Evolutionary conservation across 1,284 basidiomycete genomes (phyloP).

Genomic region (Naganishia albida): DNA sequence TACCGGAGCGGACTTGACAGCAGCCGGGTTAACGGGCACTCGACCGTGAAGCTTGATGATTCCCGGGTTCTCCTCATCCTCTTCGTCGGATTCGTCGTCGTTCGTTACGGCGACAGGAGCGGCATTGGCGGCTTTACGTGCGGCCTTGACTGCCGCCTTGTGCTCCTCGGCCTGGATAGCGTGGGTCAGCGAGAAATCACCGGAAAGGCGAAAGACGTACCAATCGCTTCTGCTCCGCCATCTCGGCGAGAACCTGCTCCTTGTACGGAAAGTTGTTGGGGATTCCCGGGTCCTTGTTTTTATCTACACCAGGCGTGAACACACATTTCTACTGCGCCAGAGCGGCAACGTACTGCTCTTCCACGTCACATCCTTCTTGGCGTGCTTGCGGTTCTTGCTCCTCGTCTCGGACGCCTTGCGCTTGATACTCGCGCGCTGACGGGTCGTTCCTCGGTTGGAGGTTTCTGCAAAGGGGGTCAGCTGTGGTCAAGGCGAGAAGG

Average conservation of each 20-base stretch:
- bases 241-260: slow-evolving; percentile 90
- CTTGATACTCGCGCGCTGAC: slow-evolving; percentile 73
- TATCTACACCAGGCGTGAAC: slow-evolving; percentile 58
- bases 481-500: background rate
- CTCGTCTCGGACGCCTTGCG: slow-evolving; percentile 76
- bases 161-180: slow-evolving; percentile 31
- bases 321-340: background rate
- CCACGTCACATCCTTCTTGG: slow-evolving; percentile 84
- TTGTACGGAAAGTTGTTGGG: slow-evolving; percentile 98
- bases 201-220: slow-evolving; percentile 14
- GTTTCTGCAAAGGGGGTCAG: slow-evolving; percentile 65
- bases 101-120: slow-evolving; percentile 46
- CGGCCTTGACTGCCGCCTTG: slow-evolving; percentile 30
- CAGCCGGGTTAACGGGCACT: slow-evolving; percentile 49
- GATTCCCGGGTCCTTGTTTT: slow-evolving; percentile 88
- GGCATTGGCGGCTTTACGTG: slow-evolving; percentile 56
- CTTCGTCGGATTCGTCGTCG: slow-evolving; percentile 38
- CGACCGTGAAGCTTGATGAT: slow-evolving; percentile 47
- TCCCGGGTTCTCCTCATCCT: slow-evolving; percentile 38
- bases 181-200: slow-evolving; percentile 20
- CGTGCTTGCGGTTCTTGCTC: slow-evolving; percentile 74
- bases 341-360: slow-evolving; percentile 75
- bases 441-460: slow-evolving; percentile 72
- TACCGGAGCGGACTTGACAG: slow-evolving; percentile 28
- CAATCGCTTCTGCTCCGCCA: slow-evolving; percentile 68